Evolutionary conservation across 169 alveolate species (phyloP).

Genomic region (Babesia ovata): DNA sequence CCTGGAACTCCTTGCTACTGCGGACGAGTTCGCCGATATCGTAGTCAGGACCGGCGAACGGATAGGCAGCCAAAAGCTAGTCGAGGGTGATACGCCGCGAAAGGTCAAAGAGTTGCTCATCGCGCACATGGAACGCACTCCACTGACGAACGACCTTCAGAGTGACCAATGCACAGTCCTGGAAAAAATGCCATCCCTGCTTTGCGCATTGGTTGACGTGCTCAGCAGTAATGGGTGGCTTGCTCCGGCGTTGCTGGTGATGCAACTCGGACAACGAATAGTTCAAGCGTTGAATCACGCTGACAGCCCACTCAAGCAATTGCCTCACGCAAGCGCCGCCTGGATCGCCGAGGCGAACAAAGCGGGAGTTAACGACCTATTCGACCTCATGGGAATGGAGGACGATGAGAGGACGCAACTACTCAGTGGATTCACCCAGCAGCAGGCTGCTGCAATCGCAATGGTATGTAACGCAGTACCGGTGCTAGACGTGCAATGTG

Average conservation of each 20-base stretch:
- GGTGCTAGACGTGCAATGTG: slow-evolving; percentile 79
- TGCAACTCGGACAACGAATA: slow-evolving; percentile 95
- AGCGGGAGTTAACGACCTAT: slow-evolving; percentile 87
- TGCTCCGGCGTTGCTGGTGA: slow-evolving; percentile 92
- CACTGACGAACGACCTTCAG: slow-evolving; percentile 81
- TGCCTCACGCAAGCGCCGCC: slow-evolving; percentile 87
- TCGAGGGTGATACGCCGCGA: slow-evolving; percentile 47
- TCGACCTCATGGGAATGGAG: slow-evolving; percentile 94
- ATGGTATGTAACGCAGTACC: slow-evolving; percentile 89
- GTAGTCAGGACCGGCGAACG: slow-evolving; percentile 60
- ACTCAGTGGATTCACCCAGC: slow-evolving; percentile 76
- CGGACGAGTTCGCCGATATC: slow-evolving; percentile 71
- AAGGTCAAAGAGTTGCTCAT: slow-evolving; percentile 66
- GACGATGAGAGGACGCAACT: slow-evolving; percentile 90
- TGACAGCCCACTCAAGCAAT: slow-evolving; percentile 88
- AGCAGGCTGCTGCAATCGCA: slow-evolving; percentile 85
- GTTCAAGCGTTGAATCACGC: slow-evolving; percentile 94
- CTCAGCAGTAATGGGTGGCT: slow-evolving; percentile 93
- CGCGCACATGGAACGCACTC: slow-evolving; percentile 91
- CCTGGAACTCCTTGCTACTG: slow-evolving; percentile 50
- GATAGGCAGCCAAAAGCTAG: slow-evolving; percentile 66
- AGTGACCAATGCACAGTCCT: slow-evolving; percentile 82
- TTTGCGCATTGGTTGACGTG: slow-evolving; percentile 98
- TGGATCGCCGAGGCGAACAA: slow-evolving; percentile 85
- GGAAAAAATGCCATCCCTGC: slow-evolving; percentile 80